Evolutionary conservation across 495 filamentous ascomycete genomes (phyloP).

Genomic region (Penicillium alfredii): DNA sequence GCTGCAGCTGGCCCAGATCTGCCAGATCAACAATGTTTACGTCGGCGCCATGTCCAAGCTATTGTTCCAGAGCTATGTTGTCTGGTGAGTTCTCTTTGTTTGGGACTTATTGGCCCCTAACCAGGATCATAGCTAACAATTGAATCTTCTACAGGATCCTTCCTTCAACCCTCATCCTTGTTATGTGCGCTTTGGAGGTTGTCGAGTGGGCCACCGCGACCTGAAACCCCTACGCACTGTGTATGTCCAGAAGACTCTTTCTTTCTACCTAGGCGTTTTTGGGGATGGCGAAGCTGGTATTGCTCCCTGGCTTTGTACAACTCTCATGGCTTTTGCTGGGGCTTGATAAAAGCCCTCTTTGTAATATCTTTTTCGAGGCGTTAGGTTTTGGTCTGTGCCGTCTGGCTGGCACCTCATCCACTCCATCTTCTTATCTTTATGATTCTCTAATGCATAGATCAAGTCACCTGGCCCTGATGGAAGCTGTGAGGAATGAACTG

Average conservation of each 20-base stretch:
- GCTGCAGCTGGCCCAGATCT: constrained; percentile 93
- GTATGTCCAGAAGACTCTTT: too few species aligned
- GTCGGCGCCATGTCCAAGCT: constrained; percentile 89
- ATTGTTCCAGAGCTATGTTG: constrained; percentile 95
- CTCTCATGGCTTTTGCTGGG: too few species aligned
- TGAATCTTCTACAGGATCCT: constrained; percentile 60
- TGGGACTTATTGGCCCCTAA: not conserved
- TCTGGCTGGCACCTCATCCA: too few species aligned
- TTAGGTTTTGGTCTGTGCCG: too few species aligned
- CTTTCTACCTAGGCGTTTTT: constrained; percentile 4
- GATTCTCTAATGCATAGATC: too few species aligned
- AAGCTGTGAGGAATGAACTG: too few species aligned
- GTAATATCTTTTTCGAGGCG: not conserved
- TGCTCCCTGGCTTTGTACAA: not conserved
- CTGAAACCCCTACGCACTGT: too few species aligned
- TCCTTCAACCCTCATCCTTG: constrained; percentile 83
- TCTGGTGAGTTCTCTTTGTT: constrained; percentile 59
- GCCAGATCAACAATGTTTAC: constrained; percentile 95
- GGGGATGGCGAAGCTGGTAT: not conserved
- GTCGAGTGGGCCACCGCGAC: constrained; percentile 70
- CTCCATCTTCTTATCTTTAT: too few species aligned
- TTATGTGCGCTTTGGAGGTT: constrained; percentile 87
- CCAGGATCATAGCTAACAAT: constrained; percentile 22
- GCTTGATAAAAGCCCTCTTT: too few species aligned
- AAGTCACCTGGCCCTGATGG: too few species aligned